A percentile compares a stretch with the other conserved stretches of the same genome.
Evolutionary conservation across 345 rosid genomes (phyloP).

Genomic region (Syzygium jambos): DNA sequence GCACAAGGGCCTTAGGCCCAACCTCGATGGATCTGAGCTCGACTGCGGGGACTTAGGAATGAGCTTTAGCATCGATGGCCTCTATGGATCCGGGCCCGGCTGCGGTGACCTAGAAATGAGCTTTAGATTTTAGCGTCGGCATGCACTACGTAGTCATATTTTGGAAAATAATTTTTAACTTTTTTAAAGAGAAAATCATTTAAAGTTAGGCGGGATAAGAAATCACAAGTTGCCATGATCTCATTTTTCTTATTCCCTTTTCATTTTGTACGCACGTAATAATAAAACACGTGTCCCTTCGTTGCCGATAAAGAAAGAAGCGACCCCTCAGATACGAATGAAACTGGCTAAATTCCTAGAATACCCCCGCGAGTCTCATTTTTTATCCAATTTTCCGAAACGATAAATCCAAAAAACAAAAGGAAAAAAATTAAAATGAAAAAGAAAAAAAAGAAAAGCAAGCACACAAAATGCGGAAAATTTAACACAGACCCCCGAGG

Average conservation of each 20-base stretch:
- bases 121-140: background rate
- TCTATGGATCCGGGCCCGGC: rapidly evolving
- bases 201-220: background rate
- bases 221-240: too few species aligned
- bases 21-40: rapidly evolving
- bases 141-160: background rate
- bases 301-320: background rate
- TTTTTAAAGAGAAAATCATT: background rate
- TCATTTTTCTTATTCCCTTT: too few species aligned
- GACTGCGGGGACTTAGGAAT: rapidly evolving
- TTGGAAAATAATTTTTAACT: rapidly evolving
- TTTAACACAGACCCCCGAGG: background rate
- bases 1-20: background rate
- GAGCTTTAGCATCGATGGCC: background rate
- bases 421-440: background rate
- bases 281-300: background rate
- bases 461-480: background rate
- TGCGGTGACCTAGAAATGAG: rapidly evolving
- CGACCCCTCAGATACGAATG: background rate
- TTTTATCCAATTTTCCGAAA: background rate
- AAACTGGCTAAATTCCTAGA: background rate
- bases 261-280: background rate
- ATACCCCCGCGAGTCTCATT: background rate
- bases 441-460: background rate
- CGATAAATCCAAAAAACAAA: background rate